These are phyloP conservation scores for Carex pumila DNA, from an alignment of 176 grass and related monocot genomes.

Conservation along the genomic window DNA sequence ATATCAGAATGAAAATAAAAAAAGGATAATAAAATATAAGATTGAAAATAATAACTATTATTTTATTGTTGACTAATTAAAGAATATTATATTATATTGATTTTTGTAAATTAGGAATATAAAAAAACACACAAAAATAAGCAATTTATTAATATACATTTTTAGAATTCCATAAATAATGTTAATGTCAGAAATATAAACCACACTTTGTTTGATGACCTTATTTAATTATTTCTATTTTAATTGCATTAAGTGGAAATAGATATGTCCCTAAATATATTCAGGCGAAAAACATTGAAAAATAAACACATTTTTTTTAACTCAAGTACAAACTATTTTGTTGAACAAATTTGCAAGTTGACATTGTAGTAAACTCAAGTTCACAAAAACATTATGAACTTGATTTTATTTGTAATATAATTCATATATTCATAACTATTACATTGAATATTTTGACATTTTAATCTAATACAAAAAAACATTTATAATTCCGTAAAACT, in stretches of 20 bases:
- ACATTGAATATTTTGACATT: neutral
- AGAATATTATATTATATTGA: neutral
- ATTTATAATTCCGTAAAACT: neutral
- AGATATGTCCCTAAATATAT: neutral
- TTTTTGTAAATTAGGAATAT: neutral
- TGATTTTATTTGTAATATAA: neutral
- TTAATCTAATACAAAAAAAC: neutral
- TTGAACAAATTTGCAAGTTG: neutral
- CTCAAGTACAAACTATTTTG: neutral
- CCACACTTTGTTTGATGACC: neutral
- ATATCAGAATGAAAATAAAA: neutral
- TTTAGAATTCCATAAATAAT: neutral
- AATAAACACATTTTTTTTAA: neutral
- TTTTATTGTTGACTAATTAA: neutral
- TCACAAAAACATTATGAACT: neutral
- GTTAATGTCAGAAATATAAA: neutral
- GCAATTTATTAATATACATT: neutral
- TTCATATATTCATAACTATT: neutral
- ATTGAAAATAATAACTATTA: neutral
- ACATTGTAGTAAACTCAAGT: neutral
- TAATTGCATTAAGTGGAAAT: neutral
- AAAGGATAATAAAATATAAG: neutral
- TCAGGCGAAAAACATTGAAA: neutral
- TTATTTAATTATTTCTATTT: neutral
- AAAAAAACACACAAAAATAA: neutral